Percentiles rank a stretch among this genome's conserved stretches.
These are phyloP conservation scores for Salvia splendens DNA, from an alignment of 257 asterid species.

Conservation along the genomic window DNA sequence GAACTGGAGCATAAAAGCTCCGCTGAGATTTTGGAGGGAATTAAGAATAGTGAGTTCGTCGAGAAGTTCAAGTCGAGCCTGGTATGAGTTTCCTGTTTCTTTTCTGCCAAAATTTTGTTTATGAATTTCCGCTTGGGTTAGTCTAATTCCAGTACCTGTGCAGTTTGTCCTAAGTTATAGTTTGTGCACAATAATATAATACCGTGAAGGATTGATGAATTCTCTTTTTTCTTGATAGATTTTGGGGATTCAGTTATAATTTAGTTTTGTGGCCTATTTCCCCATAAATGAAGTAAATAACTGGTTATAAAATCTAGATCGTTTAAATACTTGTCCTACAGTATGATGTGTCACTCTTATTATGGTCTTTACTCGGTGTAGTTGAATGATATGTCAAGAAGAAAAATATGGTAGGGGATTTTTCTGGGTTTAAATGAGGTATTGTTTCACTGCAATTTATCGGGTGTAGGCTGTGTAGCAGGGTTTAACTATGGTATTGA, in stretches of 20 bases:
- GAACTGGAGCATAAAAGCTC: constrained; percentile 83
- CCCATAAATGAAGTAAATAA: neutral
- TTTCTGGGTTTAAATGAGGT: neutral
- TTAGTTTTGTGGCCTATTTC: constrained; percentile 13
- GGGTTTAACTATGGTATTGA: neutral
- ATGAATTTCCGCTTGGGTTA: neutral
- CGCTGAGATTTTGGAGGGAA: constrained; percentile 74
- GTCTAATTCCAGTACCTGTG: neutral
- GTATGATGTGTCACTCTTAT: neutral
- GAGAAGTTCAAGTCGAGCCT: constrained; percentile 88
- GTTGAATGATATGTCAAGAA: neutral
- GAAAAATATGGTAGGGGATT: neutral
- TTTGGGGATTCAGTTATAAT: neutral
- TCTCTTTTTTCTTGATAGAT: neutral
- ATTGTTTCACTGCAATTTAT: neutral
- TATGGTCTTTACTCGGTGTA: neutral
- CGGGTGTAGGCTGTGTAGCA: neutral
- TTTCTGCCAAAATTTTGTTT: constrained; percentile 17
- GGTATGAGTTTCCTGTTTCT: constrained; percentile 50
- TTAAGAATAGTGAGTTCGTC: constrained; percentile 86
- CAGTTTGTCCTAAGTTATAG: neutral
- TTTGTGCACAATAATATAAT: constrained; percentile 10
- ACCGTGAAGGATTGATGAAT: neutral
- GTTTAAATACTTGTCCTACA: neutral
- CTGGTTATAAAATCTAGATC: neutral